Evolutionary conservation across 306 rosid genomes (phyloP), one percentile per base, ranked within the genome.

Genomic region (Benincasa hispida): DNA sequence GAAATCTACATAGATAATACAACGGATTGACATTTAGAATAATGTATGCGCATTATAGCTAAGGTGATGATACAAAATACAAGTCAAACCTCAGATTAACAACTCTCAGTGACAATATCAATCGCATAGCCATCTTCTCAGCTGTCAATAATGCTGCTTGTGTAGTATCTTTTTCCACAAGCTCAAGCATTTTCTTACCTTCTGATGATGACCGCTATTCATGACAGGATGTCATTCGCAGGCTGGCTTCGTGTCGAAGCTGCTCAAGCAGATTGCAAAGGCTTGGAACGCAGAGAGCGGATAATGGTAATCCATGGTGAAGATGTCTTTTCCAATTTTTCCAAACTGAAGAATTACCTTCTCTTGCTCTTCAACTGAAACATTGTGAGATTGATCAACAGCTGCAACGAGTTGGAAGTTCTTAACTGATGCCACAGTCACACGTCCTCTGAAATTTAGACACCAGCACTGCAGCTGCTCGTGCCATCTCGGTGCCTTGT

Each of bases 391-490:
- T 21, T 92, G 89, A 75, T 85, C 90, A 35, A 88, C 92, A 41
- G 92, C 88, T 30, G 95, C 96, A 25, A 85, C 94, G 22, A 94
- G 97, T 80, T 94, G 98, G 77, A 94, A 91, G 83, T 94, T 94
- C 86, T 90, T 89, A 24, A 89, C 97, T 1, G 98, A 93, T 10
- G 98, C 96, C 78, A 91, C 97, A 0, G 98, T 92, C 62, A 88
- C 97, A 7, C 97, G 91, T 13, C 97, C 96, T 69, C 85, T 86
- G 86, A 94, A 94, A 72, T 90, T 90, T 51, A 94, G 85, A 88
- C 97, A 92, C 97, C 97, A 94, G 84, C 94, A 90, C 47, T 94
- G 98, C 66, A 92, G 85, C 81, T 91, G 94, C 81, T 94, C 98
- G 45, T 94, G 97, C 97, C 97, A 94, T 81, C 96, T 81, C 19